These are phyloP conservation scores for Micractinium sp. DNA, from an alignment of 139 green algal genomes.

Conservation along the genomic window DNA sequence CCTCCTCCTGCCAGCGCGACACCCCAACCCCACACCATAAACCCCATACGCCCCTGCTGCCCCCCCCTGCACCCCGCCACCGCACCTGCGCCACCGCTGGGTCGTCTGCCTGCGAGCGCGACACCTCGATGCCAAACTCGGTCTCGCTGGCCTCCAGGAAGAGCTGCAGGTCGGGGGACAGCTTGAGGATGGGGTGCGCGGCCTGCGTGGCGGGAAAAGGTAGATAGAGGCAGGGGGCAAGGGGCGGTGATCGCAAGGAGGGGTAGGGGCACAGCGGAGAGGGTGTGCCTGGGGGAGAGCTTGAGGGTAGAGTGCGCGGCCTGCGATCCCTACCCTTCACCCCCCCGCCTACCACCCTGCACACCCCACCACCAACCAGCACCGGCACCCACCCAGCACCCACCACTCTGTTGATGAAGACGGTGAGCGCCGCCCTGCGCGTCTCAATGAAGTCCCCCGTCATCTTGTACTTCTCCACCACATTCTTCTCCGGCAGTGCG, in stretches of 20 bases:
- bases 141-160: conserved; percentile 83
- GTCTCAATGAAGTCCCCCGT: conserved; percentile 92
- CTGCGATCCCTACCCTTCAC: too few relatives aligned
- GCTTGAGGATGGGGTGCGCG: too few relatives aligned
- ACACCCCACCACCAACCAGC: not conserved
- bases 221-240: too few relatives aligned
- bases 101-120: conserved; percentile 45
- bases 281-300: conserved; percentile 63
- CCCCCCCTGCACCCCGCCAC: not conserved
- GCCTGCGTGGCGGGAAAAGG: too few relatives aligned
- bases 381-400: not conserved
- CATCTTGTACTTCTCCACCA: conserved; percentile 93
- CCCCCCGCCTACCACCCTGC: too few relatives aligned
- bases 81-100: not conserved
- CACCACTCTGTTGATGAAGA: conserved; percentile 85
- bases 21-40: not conserved
- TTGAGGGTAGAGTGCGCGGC: conserved; percentile 79
- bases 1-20: not conserved
- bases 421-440: conserved; percentile 77
- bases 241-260: too few relatives aligned
- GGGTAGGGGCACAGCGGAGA: conserved; percentile 75
- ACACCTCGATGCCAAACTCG: conserved; percentile 80
- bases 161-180: not conserved
- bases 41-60: too few relatives aligned
- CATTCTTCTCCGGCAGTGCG: conserved; percentile 91